Evolutionary conservation across 75 land plant species (phyloP).

Genomic region (Pinus taeda): DNA sequence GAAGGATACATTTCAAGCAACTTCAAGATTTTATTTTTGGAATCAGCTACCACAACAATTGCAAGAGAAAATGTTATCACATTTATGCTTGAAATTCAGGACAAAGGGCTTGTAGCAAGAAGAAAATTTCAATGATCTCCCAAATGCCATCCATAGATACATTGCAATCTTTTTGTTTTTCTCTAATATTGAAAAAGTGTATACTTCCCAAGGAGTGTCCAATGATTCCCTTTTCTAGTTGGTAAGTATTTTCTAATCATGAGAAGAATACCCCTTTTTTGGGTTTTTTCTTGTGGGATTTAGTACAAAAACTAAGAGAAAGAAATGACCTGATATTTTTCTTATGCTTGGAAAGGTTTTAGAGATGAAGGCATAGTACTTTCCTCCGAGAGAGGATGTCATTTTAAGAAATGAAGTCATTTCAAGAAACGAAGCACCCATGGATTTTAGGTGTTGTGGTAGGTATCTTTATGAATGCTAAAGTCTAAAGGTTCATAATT

Average conservation of each 20-base stretch:
- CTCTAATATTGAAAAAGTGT: conserved; percentile 27
- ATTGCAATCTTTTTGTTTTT: conserved; percentile 43
- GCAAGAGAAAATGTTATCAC: conserved; percentile 61
- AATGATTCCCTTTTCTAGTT: conserved; percentile 40
- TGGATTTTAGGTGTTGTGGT: no score
- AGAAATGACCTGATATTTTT: no score
- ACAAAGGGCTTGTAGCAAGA: conserved; percentile 50
- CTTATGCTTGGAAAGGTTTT: no score
- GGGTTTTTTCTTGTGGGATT: no score
- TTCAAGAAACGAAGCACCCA: no score
- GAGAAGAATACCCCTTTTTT: no score
- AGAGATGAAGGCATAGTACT: no score
- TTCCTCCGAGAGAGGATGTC: no score
- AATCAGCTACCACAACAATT: conserved; percentile 42
- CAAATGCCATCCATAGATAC: conserved; percentile 53
- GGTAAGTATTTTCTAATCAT: conserved; percentile 14
- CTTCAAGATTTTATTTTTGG: conserved; percentile 43
- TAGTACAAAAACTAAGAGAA: no score
- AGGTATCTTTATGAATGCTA: no score
- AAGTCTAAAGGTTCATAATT: no score
- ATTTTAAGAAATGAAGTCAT: no score
- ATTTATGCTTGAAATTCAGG: conserved; percentile 54
- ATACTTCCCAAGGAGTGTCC: conserved; percentile 33
- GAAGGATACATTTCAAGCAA: conserved; percentile 62
- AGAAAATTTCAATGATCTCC: conserved; percentile 45